Evolutionary conservation across 2,329 filamentous ascomycete species (phyloP), one percentile per base, ranked within the genome.

Genomic region (Colletotrichum tabaci): DNA sequence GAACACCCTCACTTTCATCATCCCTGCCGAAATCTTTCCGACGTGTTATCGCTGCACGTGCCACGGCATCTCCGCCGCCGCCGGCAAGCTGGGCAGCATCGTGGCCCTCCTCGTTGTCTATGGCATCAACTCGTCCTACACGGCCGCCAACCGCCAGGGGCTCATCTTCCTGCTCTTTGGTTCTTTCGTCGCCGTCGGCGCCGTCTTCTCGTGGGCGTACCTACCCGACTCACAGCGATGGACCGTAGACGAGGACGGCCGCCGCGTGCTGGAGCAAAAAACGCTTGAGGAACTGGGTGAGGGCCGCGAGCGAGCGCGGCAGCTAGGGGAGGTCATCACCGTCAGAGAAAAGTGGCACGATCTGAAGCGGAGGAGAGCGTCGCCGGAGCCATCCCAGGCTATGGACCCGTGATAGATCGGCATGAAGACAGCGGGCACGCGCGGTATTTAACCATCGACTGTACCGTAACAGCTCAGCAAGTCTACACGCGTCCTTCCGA

Each of bases 1-100:
- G 52, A 91, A 91, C 75, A 89, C 87, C 0, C 85, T 91, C 13
- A 91, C 89, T 0, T 91, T 92, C 75, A 87, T 91, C 65, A 87
- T 92, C 18, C 89, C 90, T 1, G 89, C 88, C 52, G 90, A 92
- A 76, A 87, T 90, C 52, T 92, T 92, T 77, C 89, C 89, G 0
- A 92, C 90, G 2, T 85, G 86, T 73, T 91, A 91, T 75, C 86
- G 90, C 50, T 89, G 86, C 61, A 90, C 89, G 0, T 91, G 88
- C 70, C 89, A 91, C 75, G 89, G 89, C 30, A 88, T 91, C 63
- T 89, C 89, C 0, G 89, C 89, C 0, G 89, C 89, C 0, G 85
- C 86, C 0, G 89, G 89, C 13, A 91, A 91, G 75, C 78, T 89
- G 1, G 89, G 88, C 30, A 87, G 87, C 69, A 85, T 91, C 61